Conservation (phyloP, 2,329 filamentous ascomycete genomes). For the Tolypocladium paradoxum region DNA sequence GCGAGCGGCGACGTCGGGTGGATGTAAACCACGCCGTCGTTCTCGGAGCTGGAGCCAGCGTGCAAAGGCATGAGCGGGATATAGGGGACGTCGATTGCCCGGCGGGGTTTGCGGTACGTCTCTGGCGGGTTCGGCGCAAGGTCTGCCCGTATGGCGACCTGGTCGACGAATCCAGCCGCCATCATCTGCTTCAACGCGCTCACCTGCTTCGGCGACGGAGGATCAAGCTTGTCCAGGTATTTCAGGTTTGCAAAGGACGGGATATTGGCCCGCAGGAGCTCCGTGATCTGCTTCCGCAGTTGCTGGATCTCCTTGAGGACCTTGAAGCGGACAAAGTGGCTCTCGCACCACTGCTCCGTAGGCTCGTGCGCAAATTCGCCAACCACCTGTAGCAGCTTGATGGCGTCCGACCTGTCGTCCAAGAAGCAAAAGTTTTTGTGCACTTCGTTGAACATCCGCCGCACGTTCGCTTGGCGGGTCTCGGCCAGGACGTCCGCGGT, state of each 20-base stretch:
- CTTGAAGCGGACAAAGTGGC: constrained; percentile 80
- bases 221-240: constrained; percentile 45
- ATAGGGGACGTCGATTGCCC: constrained; percentile 90
- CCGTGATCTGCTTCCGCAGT: constrained; percentile 71
- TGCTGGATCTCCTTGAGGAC: constrained; percentile 77
- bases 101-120: constrained; percentile 55
- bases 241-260: constrained; percentile 49
- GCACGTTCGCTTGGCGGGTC: constrained; percentile 53
- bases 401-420: constrained; percentile 75
- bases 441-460: constrained; percentile 53
- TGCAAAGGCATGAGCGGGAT: constrained; percentile 67
- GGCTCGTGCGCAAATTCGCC: constrained; percentile 74
- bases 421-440: constrained; percentile 71
- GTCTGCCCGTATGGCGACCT: constrained; percentile 86
- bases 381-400: constrained; percentile 82
- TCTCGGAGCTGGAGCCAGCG: constrained; percentile 23
- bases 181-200: constrained; percentile 82
- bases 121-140: constrained; percentile 64
- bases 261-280: constrained; percentile 67
- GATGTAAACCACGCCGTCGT: constrained; percentile 67
- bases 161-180: constrained; percentile 86
- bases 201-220: constrained; percentile 56
- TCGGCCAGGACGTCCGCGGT: constrained; percentile 63
- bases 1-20: constrained; percentile 79
- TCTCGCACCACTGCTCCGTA: constrained; percentile 63